Evolutionary conservation across 2,329 filamentous ascomycete genomes (phyloP), one percentile per base, ranked within the genome.

Genomic region (Aureobasidium leucospermi): DNA sequence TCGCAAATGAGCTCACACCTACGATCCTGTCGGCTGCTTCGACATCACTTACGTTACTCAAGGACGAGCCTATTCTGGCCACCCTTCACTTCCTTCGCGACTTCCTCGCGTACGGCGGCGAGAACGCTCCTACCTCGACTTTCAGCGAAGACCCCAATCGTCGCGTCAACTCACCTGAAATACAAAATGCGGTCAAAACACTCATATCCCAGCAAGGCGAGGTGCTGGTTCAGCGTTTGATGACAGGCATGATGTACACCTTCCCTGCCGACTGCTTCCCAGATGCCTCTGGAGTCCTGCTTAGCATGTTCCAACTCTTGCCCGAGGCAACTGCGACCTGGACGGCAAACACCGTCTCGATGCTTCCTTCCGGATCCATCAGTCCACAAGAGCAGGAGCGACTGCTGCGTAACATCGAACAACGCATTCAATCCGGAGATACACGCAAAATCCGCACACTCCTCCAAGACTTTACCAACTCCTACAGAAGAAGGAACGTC

Each of bases 161-260:
- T 29, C 79, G 79, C 29, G 69, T 82, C 56, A 85, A 87, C 53
- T 82, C 87, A 0, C 78, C 83, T 3, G 85, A 92, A 65, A 81
- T 96, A 28, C 87, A 85, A 65, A 79, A 80, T 36, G 82, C 86
- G 7, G 87, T 97, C 61, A 89, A 87, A 72, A 81, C 83, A 62
- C 81, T 96, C 56, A 76, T 96, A 28, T 64, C 80, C 2, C 76
- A 79, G 1, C 85, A 91, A 64, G 71, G 94, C 39, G 86, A 90
- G 68, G 77, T 85, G 59, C 79, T 99, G 31, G 86, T 94, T 7
- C 93, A 96, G 74, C 88, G 92, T 64, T 86, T 96, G 60, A 81
- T 99, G 77, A 94, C 92, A 1, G 94, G 94, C 62, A 96, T 99
- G 92, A 97, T 99, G 93, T 96, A 96, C 72, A 95, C 88, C 0